Conservation (phyloP, 345 rosid genomes). For the Melaleuca quinquenervia region DNA sequence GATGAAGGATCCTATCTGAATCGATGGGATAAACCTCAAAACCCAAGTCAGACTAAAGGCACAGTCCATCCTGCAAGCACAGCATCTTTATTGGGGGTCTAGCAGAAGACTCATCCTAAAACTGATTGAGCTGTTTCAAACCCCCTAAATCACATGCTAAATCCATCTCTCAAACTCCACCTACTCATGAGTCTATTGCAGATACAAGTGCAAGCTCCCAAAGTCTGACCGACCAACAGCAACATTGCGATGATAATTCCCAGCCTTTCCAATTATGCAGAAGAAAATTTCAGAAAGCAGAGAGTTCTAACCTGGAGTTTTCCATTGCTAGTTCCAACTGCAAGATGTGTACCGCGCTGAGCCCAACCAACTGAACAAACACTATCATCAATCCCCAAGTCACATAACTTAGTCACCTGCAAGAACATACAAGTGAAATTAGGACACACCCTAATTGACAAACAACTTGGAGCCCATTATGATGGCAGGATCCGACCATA, state of each 20-base stretch:
- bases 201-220: not conserved
- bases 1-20: not conserved
- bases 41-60: not conserved
- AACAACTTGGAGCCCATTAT: not conserved
- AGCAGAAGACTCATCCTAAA: not conserved
- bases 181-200: not conserved
- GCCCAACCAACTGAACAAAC: constrained; percentile 99
- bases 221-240: not conserved
- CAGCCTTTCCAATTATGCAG: not conserved
- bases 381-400: constrained; percentile 73
- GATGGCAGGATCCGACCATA: not conserved
- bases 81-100: not conserved
- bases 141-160: not conserved
- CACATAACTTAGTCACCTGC: constrained; percentile 95
- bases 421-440: not conserved
- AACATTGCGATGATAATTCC: not conserved
- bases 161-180: not conserved
- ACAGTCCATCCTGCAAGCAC: not conserved
- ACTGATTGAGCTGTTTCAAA: not conserved
- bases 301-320: constrained; percentile 58
- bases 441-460: not conserved
- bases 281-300: not conserved
- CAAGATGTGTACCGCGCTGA: constrained; percentile 72
- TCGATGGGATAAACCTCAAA: not conserved
- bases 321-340: constrained; percentile 86